phyloP scores from a whole-genome alignment of 108 stramenopile genomes.

The Skeletonema marinoi region DNA sequence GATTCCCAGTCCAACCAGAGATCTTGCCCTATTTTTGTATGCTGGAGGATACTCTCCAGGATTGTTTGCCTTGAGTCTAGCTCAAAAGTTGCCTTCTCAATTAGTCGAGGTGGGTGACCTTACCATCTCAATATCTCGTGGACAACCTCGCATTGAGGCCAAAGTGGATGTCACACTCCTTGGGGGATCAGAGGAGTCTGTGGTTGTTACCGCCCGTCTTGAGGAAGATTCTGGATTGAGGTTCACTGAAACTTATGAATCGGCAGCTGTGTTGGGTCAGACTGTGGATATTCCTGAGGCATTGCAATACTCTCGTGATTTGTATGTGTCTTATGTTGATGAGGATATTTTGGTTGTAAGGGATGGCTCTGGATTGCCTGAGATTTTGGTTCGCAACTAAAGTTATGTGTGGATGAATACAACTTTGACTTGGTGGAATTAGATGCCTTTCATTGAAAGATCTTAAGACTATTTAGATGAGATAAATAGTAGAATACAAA shows the following conservation, averaged over 20 bases:
- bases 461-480: not conserved
- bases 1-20: conserved; percentile 69
- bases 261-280: conserved; percentile 63
- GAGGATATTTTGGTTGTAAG: conserved; percentile 88
- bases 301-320: conserved; percentile 72
- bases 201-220: conserved; percentile 42
- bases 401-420: not conserved
- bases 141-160: conserved; percentile 81
- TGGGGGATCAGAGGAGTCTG: conserved; percentile 34
- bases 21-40: conserved; percentile 77
- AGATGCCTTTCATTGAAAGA: not conserved
- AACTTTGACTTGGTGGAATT: not conserved
- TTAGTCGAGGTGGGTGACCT: conserved; percentile 74
- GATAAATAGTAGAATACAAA: not conserved
- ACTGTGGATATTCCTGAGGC: conserved; percentile 70
- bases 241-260: conserved; percentile 86
- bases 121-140: conserved; percentile 72
- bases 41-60: conserved; percentile 81
- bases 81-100: conserved; percentile 61
- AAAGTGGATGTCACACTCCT: conserved; percentile 56
- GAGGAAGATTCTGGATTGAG: conserved; percentile 63
- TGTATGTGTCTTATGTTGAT: conserved; percentile 90
- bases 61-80: conserved; percentile 66
- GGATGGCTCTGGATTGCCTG: conserved; percentile 84
- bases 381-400: conserved; percentile 81